Percentiles rank a stretch among this genome's conserved stretches.
These are phyloP conservation scores for Naumovozyma castellii DNA, from an alignment of 805 yeast genomes.

Conservation along the genomic window DNA sequence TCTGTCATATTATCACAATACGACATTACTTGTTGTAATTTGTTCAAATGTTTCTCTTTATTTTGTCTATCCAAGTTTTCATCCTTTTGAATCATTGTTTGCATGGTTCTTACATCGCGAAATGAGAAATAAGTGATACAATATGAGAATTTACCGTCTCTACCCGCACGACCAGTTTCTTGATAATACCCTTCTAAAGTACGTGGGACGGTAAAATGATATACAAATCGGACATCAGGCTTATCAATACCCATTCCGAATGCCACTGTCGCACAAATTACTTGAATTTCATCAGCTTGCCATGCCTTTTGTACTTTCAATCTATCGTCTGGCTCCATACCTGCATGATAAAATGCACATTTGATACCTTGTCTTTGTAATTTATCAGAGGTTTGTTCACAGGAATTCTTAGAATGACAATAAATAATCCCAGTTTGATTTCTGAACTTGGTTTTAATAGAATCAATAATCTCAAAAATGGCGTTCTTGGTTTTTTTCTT, in stretches of 20 bases:
- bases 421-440: constrained; percentile 81
- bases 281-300: constrained; percentile 65
- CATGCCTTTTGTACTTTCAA: constrained; percentile 61
- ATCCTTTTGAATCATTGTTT: constrained; percentile 71
- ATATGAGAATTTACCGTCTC: constrained; percentile 79
- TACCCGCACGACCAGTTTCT: constrained; percentile 97
- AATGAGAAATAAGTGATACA: constrained; percentile 78
- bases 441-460: constrained; percentile 42
- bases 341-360: constrained; percentile 85
- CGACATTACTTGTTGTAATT: constrained; percentile 75
- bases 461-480: constrained; percentile 50
- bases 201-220: constrained; percentile 81
- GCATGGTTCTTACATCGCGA: constrained; percentile 70
- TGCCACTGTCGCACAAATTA: constrained; percentile 95
- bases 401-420: constrained; percentile 81
- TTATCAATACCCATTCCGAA: constrained; percentile 99
- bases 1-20: constrained; percentile 89
- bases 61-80: constrained; percentile 53
- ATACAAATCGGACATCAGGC: constrained; percentile 88
- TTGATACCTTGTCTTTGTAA: constrained; percentile 51
- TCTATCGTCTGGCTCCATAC: constrained; percentile 74
- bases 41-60: constrained; percentile 68
- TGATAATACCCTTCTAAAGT: constrained; percentile 95
- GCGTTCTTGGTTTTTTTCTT: constrained; percentile 49
- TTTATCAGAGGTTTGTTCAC: constrained; percentile 71